Evolutionary conservation across 1,284 basidiomycete species (phyloP).

Genomic region (Athelia psychrophila): DNA sequence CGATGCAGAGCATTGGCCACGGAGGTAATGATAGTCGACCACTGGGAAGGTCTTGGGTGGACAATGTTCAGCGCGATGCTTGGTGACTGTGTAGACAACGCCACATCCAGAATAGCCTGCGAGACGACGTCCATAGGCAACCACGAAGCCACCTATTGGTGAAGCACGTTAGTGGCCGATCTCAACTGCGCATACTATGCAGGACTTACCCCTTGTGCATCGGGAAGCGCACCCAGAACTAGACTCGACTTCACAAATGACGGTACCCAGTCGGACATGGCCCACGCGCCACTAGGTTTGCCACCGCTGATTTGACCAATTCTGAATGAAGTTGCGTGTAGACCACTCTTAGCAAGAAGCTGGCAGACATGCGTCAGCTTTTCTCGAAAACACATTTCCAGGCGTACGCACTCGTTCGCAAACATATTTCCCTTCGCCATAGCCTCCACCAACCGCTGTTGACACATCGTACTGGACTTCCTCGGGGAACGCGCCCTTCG

Average conservation of each 20-base stretch:
- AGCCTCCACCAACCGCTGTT: conserved; percentile 24
- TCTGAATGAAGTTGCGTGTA: conserved; percentile 20
- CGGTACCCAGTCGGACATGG: conserved; percentile 22
- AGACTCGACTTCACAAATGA: conserved; percentile 22
- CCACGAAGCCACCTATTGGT: background rate
- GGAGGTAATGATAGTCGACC: conserved; percentile 22
- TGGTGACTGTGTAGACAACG: conserved; percentile 11
- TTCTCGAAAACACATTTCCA: background rate
- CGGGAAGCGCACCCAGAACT: conserved; percentile 10
- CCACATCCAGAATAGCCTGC: conserved; percentile 27
- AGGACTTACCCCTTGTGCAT: conserved; percentile 10
- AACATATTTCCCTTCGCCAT: conserved; percentile 32
- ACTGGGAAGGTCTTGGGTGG: conserved; percentile 31
- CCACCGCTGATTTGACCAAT: conserved; percentile 23
- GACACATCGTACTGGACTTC: conserved; percentile 17
- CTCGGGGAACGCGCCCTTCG: conserved; percentile 27
- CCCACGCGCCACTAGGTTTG: conserved; percentile 18
- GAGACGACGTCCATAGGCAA: conserved; percentile 15
- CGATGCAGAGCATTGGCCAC: conserved; percentile 19
- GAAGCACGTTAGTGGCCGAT: background rate
- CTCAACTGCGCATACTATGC: background rate
- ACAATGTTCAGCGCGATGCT: conserved; percentile 29
- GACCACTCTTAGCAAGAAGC: conserved; percentile 23
- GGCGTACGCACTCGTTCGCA: conserved; percentile 30
- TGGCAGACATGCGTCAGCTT: conserved; percentile 1